Evolutionary conservation across 2,329 filamentous ascomycete species (phyloP).

Genomic region (Cyphellophora europaea): DNA sequence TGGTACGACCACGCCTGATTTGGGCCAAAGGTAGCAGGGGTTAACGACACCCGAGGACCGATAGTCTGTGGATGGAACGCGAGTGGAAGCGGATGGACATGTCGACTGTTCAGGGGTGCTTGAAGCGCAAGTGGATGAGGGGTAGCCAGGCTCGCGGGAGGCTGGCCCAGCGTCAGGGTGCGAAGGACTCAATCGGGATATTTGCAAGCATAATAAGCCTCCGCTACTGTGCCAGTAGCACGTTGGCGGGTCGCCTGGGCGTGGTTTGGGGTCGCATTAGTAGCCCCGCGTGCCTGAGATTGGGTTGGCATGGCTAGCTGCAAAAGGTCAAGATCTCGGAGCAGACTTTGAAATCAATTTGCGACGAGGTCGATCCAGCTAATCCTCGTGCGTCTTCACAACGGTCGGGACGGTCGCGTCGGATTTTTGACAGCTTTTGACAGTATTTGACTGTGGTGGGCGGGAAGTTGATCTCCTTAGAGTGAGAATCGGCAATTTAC

Average conservation of each 20-base stretch:
- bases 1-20: neutral
- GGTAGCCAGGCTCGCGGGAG: too few species aligned
- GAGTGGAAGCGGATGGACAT: too few species aligned
- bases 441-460: too few species aligned
- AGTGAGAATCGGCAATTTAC: too few species aligned
- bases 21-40: neutral
- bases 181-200: neutral
- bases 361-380: neutral
- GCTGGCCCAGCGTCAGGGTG: too few species aligned
- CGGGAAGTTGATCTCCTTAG: too few species aligned
- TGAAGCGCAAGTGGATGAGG: too few species aligned
- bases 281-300: neutral
- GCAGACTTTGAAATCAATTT: slow-evolving; percentile 1
- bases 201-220: neutral
- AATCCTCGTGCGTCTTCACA: too few species aligned
- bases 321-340: neutral
- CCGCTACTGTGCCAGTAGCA: neutral
- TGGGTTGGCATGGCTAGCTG: neutral
- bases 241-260: neutral
- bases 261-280: neutral
- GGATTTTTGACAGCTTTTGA: too few species aligned
- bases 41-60: neutral
- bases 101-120: too few species aligned
- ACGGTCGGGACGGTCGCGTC: too few species aligned
- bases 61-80: neutral